phyloP scores from a whole-genome alignment of 139 green algal species.

The Deuterostichococcus epilithicus region DNA sequence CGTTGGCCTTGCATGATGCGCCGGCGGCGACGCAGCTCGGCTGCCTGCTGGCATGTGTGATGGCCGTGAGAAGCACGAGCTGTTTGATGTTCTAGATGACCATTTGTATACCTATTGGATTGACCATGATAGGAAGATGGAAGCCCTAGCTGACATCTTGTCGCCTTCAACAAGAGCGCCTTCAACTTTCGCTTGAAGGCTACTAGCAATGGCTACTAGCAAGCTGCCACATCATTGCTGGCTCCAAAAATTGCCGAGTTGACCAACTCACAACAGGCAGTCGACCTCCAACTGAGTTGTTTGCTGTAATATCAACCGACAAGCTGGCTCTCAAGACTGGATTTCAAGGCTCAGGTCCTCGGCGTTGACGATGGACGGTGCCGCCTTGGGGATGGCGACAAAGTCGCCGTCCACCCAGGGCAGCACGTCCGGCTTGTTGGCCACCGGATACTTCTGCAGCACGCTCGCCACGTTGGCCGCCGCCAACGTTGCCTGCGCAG shows the following conservation, averaged over 20 bases:
- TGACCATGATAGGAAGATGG: too few species aligned
- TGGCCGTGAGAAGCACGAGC: too few species aligned
- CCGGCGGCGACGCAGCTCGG: too few species aligned
- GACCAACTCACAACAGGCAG: not conserved
- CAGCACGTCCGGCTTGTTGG: constrained; percentile 66
- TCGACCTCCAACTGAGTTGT: not conserved
- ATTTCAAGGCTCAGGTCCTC: constrained; percentile 65
- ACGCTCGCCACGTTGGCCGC: constrained; percentile 85
- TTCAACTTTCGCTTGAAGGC: too few species aligned
- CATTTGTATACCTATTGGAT: too few species aligned
- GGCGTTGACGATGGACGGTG: constrained; percentile 93
- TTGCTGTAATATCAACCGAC: not conserved
- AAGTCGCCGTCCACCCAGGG: constrained; percentile 85
- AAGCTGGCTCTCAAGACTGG: not conserved
- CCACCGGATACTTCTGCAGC: constrained; percentile 70
- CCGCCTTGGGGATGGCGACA: constrained; percentile 64
- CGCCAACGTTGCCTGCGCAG: constrained; percentile 81
- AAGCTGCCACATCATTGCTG: not conserved
- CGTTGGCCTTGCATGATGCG: not conserved
- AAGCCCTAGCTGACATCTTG: too few species aligned
- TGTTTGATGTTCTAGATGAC: too few species aligned
- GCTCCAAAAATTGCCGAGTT: not conserved
- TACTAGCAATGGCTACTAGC: too few species aligned
- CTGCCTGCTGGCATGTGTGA: too few species aligned
- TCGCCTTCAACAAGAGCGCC: too few species aligned